Conservation (phyloP, 352 stramenopile species). For the Phytophthora pluvialis region DNA sequence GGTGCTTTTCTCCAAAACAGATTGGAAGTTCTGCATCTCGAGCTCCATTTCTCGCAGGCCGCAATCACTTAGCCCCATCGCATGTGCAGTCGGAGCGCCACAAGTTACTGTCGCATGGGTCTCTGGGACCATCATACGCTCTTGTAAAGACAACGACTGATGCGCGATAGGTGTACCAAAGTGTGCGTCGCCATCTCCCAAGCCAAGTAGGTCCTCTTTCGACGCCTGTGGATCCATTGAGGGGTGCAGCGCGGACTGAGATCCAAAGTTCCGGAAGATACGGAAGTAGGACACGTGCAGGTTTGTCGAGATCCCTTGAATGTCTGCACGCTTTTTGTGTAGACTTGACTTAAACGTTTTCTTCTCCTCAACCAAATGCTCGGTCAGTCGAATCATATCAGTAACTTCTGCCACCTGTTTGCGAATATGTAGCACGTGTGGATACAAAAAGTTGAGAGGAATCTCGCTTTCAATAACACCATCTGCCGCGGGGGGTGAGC, state of each 20-base stretch:
- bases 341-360: conserved; percentile 88
- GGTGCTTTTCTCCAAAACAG: conserved; percentile 68
- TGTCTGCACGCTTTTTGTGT: conserved; percentile 82
- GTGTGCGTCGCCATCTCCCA: conserved; percentile 36
- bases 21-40: conserved; percentile 72
- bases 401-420: conserved; percentile 67
- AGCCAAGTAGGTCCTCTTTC: conserved; percentile 62
- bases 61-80: conserved; percentile 75
- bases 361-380: conserved; percentile 68
- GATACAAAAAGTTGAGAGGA: conserved; percentile 72
- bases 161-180: conserved; percentile 12
- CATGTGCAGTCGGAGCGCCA: conserved; percentile 82
- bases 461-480: conserved; percentile 70
- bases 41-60: conserved; percentile 86
- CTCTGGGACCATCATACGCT: conserved; percentile 54
- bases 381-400: conserved; percentile 71
- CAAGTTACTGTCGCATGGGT: conserved; percentile 81
- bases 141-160: conserved; percentile 37
- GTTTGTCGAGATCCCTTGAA: conserved; percentile 85
- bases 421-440: conserved; percentile 72
- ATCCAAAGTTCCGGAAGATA: conserved; percentile 71
- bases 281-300: conserved; percentile 86
- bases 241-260: conserved; percentile 22
- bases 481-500: conserved; percentile 42
- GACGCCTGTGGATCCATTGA: conserved; percentile 40